Base-by-base conservation (phyloP, 106 monocot species). In the Dioscorea dumetorum region DNA sequence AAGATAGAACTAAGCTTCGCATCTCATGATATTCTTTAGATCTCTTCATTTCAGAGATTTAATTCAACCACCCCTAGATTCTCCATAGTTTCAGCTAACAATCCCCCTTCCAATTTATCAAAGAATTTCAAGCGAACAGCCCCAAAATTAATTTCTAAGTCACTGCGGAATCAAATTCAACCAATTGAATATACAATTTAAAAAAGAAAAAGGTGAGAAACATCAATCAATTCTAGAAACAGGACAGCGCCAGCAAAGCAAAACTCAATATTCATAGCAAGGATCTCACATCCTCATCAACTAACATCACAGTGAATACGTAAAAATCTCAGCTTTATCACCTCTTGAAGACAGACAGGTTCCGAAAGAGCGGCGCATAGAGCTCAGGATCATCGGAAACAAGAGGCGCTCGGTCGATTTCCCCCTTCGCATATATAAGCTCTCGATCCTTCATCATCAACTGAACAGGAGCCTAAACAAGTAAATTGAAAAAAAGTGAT, bases 341-440 rank as follows among this genome's bases (percentile, higher is more conserved):
- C 63, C 63, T 28, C 33, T 64, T 64, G 63, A 64, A 64, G 18
- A 12, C 63, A n/a, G 63, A 33, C 16, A 64, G 2, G 33, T 64
- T 64, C 33, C 34, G 31, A 32, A 64, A 64, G 10, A 64, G 33
- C 3, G 63, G 63, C 24, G 63, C 33, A 32, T 34, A 33, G 34
- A 64, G 63, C 63, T 64, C 63, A 16, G 63, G 63, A 64, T 64
- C 63, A 16, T 19, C 24, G 31, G 31, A 64, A 10, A 64, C 33
- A 10, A 33, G 63, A 5, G 34, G 63, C 18, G 63, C 63, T 33
- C 63, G 31, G 12, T 64, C 32, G 4, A 64, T 33, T 16, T 64
- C 63, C 18, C 33, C 41, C 63, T 64, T 64, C 17, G 33, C 31
- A 35, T 64, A 64, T 0, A 34, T 32, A 10, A 64, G 17, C 5